Percentiles rank a stretch among this genome's conserved stretches.
phyloP scores from a whole-genome alignment of 106 monocot genomes.

The Dactylorhiza incarnata region DNA sequence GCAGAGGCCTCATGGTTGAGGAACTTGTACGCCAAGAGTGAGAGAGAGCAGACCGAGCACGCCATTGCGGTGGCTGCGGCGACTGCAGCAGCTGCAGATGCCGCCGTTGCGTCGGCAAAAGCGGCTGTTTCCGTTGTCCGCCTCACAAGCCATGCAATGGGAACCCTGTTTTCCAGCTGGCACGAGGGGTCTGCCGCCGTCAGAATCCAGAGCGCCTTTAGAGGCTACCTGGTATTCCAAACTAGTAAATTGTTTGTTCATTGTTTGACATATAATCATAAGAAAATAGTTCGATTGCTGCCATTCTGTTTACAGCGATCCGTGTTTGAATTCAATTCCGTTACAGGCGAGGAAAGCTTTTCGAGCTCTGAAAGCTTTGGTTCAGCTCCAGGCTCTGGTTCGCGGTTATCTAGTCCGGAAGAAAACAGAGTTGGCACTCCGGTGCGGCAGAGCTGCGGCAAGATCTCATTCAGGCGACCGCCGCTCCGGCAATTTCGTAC shows the following conservation, averaged over 20 bases:
- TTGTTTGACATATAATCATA: too few relatives aligned
- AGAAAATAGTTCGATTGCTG: too few relatives aligned
- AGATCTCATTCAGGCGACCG: conserved; percentile 22
- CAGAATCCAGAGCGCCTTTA: conserved; percentile 49
- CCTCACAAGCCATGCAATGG: conserved; percentile 32
- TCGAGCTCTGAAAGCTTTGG: conserved; percentile 64
- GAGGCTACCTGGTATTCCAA: conserved; percentile 49
- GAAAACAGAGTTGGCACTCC: conserved; percentile 50
- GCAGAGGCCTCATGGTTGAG: not conserved
- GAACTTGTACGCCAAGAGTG: not conserved
- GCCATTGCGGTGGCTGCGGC: conserved; percentile 56
- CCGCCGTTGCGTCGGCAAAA: conserved; percentile 47
- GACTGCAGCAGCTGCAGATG: conserved; percentile 45
- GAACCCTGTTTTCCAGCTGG: conserved; percentile 9
- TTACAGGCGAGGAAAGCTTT: conserved; percentile 70
- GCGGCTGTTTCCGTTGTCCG: conserved; percentile 45
- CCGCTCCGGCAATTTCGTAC: conserved; percentile 1
- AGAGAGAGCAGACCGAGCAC: conserved; percentile 32
- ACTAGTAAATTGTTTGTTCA: too few relatives aligned
- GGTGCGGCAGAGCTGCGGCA: conserved; percentile 34
- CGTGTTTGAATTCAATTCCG: not conserved
- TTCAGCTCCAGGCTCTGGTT: conserved; percentile 70
- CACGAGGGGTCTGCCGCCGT: conserved; percentile 33
- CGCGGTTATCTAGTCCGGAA: conserved; percentile 65
- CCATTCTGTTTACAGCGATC: not conserved